Evolutionary conservation across 139 green algal genomes (phyloP).

Genomic region (Dunaliella primolecta): DNA sequence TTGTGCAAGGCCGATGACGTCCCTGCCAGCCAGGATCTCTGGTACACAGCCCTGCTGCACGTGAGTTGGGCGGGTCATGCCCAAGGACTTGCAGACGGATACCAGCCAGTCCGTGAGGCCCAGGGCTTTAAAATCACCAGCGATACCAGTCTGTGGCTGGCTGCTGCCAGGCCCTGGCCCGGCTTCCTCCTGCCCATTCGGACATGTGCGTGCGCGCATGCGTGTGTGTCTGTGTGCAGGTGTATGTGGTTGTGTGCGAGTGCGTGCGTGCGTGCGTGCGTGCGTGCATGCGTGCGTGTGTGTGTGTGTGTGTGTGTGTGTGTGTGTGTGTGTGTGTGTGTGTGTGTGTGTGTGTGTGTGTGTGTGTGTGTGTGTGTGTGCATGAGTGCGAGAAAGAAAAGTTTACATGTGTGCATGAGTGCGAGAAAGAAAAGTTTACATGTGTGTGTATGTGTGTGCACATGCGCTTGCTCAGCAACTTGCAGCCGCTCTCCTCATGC

Average conservation of each 20-base stretch:
- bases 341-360: too few species aligned
- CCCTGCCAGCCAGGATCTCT: slow-evolving; percentile 67
- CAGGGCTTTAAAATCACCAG: slow-evolving; percentile 56
- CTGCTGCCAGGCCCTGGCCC: not conserved
- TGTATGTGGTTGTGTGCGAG: too few species aligned
- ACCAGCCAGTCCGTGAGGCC: slow-evolving; percentile 81
- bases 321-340: too few species aligned
- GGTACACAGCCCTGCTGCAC: slow-evolving; percentile 87
- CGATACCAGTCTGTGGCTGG: not conserved
- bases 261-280: slow-evolving; percentile 1
- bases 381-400: not conserved
- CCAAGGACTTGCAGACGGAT: slow-evolving; percentile 39
- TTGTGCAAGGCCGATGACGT: slow-evolving; percentile 90
- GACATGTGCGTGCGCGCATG: not conserved
- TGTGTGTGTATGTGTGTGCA: too few species aligned
- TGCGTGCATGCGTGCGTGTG: not conserved
- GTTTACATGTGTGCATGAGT: not conserved
- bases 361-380: too few species aligned
- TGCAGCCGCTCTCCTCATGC: not conserved
- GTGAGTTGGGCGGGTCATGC: slow-evolving; percentile 37
- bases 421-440: too few species aligned
- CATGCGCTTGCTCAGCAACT: not conserved
- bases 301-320: not conserved
- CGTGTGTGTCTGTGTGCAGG: not conserved
- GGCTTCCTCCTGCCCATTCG: not conserved